phyloP scores from a whole-genome alignment of 805 yeast genomes.

The Candida suzukii region DNA sequence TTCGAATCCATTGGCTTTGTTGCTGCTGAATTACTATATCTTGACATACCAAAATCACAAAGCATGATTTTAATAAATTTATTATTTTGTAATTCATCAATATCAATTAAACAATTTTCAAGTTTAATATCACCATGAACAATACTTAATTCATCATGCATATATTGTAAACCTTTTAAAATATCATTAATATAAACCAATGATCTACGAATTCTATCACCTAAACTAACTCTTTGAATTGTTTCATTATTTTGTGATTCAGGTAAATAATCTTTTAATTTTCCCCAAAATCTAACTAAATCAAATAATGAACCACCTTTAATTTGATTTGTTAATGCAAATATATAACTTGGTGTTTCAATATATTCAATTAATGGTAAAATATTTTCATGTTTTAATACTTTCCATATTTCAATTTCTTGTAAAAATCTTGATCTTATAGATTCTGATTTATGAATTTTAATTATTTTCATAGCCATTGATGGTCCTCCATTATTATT shows the following conservation, averaged over 20 bases:
- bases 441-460: conserved; percentile 31
- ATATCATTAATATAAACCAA: conserved; percentile 44
- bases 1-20: conserved; percentile 3
- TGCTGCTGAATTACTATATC: conserved; percentile 12
- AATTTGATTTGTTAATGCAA: conserved; percentile 63
- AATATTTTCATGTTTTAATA: conserved; percentile 57
- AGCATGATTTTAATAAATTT: conserved; percentile 38
- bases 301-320: conserved; percentile 80
- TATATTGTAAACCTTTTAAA: conserved; percentile 49
- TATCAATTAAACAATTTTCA: conserved; percentile 68
- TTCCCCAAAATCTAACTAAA: conserved; percentile 61
- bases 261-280: conserved; percentile 21
- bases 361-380: conserved; percentile 55
- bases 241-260: too few relatives aligned
- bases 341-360: conserved; percentile 52
- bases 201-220: conserved; percentile 45
- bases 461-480: conserved; percentile 24
- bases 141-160: conserved; percentile 55
- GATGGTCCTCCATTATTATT: not conserved
- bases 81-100: conserved; percentile 19
- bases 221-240: conserved; percentile 38
- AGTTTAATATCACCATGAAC: conserved; percentile 82
- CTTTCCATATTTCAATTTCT: conserved; percentile 74
- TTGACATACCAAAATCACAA: conserved; percentile 88
- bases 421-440: conserved; percentile 52